Conservation (phyloP, 257 asterid species). For the Oldenlandia corymbosa region DNA sequence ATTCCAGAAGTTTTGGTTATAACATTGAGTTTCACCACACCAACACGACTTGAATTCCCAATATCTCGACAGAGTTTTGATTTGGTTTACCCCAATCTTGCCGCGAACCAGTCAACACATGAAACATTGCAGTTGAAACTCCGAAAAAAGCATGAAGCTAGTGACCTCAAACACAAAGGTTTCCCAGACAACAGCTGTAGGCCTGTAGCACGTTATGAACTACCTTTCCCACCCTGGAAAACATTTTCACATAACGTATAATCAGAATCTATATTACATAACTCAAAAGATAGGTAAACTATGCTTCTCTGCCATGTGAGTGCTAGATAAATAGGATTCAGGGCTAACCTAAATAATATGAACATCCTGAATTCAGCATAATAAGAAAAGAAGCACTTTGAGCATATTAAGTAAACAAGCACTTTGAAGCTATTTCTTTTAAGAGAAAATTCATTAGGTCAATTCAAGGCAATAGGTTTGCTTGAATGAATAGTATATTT, state of each 20-base stretch:
- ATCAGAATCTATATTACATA: not conserved
- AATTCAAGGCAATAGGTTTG: not conserved
- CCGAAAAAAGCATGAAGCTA: not conserved
- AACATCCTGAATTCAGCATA: not conserved
- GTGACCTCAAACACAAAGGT: not conserved
- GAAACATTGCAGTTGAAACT: slow-evolving; percentile 10
- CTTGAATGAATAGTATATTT: not conserved
- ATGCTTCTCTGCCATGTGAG: not conserved
- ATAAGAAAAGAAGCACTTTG: too few species aligned
- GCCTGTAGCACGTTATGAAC: not conserved
- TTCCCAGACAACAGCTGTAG: not conserved
- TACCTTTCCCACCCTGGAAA: slow-evolving; percentile 19
- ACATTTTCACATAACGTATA: not conserved
- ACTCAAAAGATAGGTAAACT: not conserved
- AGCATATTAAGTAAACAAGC: too few species aligned
- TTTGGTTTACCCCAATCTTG: not conserved
- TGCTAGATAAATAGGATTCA: not conserved
- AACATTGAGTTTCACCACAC: not conserved
- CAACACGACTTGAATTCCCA: not conserved
- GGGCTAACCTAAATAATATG: not conserved
- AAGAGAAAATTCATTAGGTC: not conserved
- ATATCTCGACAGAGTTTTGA: too few species aligned
- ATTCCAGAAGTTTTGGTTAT: slow-evolving; percentile 1
- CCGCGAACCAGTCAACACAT: not conserved
- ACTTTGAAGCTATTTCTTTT: not conserved